Evolutionary conservation across 192 early-diverging fungal genomes (phyloP), one percentile per base, ranked within the genome.

Genomic region (Dimargaris cristalligena): DNA sequence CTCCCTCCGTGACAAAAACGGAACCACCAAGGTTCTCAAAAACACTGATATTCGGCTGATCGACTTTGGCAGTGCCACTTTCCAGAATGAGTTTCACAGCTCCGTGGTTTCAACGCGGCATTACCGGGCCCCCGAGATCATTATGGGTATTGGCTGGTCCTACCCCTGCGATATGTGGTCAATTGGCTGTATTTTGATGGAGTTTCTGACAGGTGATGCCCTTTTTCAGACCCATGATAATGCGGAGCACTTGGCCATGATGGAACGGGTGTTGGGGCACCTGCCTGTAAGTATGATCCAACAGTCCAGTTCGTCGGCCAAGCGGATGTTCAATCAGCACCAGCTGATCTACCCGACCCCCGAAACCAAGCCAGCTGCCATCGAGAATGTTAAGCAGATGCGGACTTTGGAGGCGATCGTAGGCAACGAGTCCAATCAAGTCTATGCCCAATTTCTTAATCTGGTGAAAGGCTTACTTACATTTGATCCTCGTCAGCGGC

Each of bases 81-180:
- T 91, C 71, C 81, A 96, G 63, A 76, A 87, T 52, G 92, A 94
- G 60, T 90, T 90, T 68, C 91, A 98, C 72, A 85, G 84, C 52
- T 75, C 82, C 14, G 85, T 98, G 0, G 91, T 98, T 6, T 87
- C 86, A 38, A 98, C 94, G 18, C 69, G 94, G 57, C 94, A 98
- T 72, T 98, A 98, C 70, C 75, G 94, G 26, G 94, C 92, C 22
- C 94, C 94, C 13, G 94, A 98, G 70, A 93, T 98, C 64, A 92
- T 98, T 57, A 70, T 99, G 59, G 82, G 87, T 62, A 63, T 90
- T 35, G 90, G 91, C 14, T 98, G 94, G 94, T 91, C 88, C 22
- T 98, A 84, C 72, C 85, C 92, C 14, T 94, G 92, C 71, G 94
- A 98, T 68, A 85, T 96, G 77, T 98, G 94, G 94, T 94, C 91